Evolutionary conservation across 139 green algal species (phyloP).

Genomic region (Limnomonas spitsbergensis): DNA sequence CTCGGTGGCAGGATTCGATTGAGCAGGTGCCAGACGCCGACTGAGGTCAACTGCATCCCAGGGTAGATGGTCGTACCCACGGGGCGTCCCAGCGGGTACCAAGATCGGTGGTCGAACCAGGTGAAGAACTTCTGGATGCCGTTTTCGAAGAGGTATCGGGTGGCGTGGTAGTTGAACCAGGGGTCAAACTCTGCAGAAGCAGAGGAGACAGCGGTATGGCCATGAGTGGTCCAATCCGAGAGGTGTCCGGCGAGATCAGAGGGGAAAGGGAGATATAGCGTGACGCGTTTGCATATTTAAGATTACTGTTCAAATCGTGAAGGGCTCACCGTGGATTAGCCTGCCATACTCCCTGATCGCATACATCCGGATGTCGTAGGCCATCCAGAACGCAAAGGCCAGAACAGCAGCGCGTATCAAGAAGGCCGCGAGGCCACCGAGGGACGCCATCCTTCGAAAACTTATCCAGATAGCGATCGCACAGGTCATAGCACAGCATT

Average conservation of each 20-base stretch:
- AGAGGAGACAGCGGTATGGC: too few relatives aligned
- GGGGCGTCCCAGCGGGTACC: conserved; percentile 71
- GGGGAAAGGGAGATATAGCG: too few relatives aligned
- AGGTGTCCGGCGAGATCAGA: too few relatives aligned
- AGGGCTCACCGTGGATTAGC: conserved; percentile 10
- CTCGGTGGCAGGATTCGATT: too few relatives aligned
- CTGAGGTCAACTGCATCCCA: conserved; percentile 64
- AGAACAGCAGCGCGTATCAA: neutral
- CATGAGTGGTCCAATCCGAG: too few relatives aligned
- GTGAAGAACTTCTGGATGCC: conserved; percentile 69
- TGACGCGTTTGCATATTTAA: too few relatives aligned
- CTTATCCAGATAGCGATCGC: too few relatives aligned
- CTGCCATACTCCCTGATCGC: conserved; percentile 21
- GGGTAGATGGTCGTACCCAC: conserved; percentile 75
- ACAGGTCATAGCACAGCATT: too few relatives aligned
- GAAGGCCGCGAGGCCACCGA: too few relatives aligned
- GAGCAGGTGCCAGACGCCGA: conserved; percentile 35
- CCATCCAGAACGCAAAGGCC: neutral
- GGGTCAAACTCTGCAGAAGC: conserved; percentile 15
- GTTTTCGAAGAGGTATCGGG: conserved; percentile 25
- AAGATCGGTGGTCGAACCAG: conserved; percentile 71
- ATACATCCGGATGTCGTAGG: conserved; percentile 7
- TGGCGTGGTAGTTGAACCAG: conserved; percentile 18
- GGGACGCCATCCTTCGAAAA: too few relatives aligned
- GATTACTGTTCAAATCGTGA: too few relatives aligned